A percentile compares a stretch with the other conserved stretches of the same genome.
Conservation (phyloP, 140 eudicot species). For the Bidens hawaiensis region DNA sequence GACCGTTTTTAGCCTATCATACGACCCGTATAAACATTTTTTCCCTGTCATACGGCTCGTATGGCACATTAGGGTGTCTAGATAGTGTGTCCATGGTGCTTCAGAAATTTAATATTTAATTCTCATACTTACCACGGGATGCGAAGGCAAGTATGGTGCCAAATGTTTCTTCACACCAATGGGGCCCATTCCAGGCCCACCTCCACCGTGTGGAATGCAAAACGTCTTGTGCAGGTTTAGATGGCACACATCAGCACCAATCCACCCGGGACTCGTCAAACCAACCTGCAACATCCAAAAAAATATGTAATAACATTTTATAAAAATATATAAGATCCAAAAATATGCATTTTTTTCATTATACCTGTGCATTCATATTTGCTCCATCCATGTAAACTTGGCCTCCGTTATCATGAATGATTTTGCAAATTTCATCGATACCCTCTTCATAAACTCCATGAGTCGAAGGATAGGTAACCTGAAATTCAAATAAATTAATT, state of each 20-base stretch:
- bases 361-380: constrained; percentile 99
- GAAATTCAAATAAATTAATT: constrained; percentile 9
- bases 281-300: constrained; percentile 63
- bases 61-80: no score
- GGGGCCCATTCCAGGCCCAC: constrained; percentile 99
- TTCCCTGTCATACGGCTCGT: no score
- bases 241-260: constrained; percentile 99
- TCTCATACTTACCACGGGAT: constrained; percentile 76
- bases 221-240: constrained; percentile 96
- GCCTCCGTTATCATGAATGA: constrained; percentile 92
- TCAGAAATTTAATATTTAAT: not conserved
- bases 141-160: constrained; percentile 91
- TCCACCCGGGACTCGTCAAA: constrained; percentile 85
- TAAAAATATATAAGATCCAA: not conserved
- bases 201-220: constrained; percentile 98
- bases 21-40: no score
- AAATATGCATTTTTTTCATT: not conserved
- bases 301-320: not conserved
- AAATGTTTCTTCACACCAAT: constrained; percentile 92
- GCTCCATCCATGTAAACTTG: constrained; percentile 99
- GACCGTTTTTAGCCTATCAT: no score
- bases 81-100: no score
- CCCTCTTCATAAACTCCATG: constrained; percentile 98
- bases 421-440: constrained; percentile 84
- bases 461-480: constrained; percentile 98